Evolutionary conservation across 768 basidiomycete genomes (phyloP).

Genomic region (Auriscalpium orientale): DNA sequence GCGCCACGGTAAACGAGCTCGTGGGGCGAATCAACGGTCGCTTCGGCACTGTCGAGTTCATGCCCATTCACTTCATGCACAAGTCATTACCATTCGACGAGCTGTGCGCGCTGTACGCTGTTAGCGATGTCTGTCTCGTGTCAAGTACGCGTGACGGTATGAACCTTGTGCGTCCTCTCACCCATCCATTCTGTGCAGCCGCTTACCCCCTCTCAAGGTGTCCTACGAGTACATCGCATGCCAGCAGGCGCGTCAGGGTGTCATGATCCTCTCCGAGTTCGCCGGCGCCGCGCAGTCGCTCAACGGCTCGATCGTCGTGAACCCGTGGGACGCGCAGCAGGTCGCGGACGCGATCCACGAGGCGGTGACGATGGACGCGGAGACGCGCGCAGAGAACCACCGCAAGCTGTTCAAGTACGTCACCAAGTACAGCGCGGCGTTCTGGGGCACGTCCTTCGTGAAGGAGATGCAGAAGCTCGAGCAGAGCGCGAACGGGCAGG

Average conservation of each 20-base stretch:
- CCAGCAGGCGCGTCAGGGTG: conserved; percentile 87
- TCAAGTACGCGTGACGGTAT: conserved; percentile 96
- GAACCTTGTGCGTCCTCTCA: conserved; percentile 73
- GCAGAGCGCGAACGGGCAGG: conserved; percentile 10
- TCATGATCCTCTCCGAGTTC: conserved; percentile 97
- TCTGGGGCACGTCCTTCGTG: conserved; percentile 90
- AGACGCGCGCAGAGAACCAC: conserved; percentile 85
- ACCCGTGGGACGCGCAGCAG: conserved; percentile 99
- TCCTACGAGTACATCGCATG: conserved; percentile 98
- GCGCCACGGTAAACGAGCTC: conserved; percentile 93
- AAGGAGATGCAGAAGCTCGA: conserved; percentile 67
- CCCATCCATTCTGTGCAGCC: conserved; percentile 11
- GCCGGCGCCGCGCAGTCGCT: conserved; percentile 95
- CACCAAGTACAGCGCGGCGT: conserved; percentile 87
- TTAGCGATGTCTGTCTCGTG: conserved; percentile 94
- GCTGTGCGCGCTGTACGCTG: conserved; percentile 93
- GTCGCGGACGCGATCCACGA: conserved; percentile 97
- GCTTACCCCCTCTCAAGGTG: conserved; percentile 43
- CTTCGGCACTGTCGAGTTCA: conserved; percentile 98
- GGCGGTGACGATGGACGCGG: conserved; percentile 83
- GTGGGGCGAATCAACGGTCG: conserved; percentile 98
- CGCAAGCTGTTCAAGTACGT: conserved; percentile 95
- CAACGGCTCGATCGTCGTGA: conserved; percentile 94
- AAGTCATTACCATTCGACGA: conserved; percentile 90
- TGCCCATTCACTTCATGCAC: conserved; percentile 99